Percentiles rank a stretch among this genome's conserved stretches.
These are phyloP conservation scores for Diplocarpon rosae DNA, from an alignment of 2,329 filamentous ascomycete genomes.

Conservation along the genomic window DNA sequence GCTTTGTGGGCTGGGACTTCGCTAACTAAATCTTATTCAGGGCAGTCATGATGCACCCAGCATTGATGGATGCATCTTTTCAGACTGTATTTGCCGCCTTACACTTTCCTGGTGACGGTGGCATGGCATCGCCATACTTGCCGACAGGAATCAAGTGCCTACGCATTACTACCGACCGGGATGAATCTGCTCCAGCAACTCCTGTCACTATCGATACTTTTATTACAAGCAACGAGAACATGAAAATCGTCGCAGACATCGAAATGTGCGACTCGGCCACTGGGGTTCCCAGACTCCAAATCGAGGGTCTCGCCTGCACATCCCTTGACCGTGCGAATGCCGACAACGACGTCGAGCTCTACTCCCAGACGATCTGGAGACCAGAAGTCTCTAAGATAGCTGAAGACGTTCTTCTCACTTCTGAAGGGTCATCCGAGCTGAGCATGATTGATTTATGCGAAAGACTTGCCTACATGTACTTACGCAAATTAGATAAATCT, in stretches of 20 bases:
- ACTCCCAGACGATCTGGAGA: slow-evolving; percentile 6
- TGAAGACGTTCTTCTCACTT: neutral
- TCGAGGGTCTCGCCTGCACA: slow-evolving; percentile 8
- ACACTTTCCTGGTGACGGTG: slow-evolving; percentile 6
- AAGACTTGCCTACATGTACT: slow-evolving; percentile 8
- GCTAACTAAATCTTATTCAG: too few relatives aligned
- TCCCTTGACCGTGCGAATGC: slow-evolving; percentile 7
- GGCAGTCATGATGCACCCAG: slow-evolving; percentile 33
- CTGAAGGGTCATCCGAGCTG: slow-evolving; percentile 1
- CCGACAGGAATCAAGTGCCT: slow-evolving; percentile 9
- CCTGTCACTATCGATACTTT: slow-evolving; percentile 7
- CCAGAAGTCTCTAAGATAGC: slow-evolving; percentile 6
- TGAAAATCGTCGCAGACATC: slow-evolving; percentile 8
- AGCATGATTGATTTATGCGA: slow-evolving; percentile 7
- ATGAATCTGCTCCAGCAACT: slow-evolving; percentile 5
- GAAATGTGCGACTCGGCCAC: slow-evolving; percentile 6
- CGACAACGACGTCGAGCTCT: slow-evolving; percentile 7
- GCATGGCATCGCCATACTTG: slow-evolving; percentile 6
- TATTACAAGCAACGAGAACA: slow-evolving; percentile 9
- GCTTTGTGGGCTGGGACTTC: too few relatives aligned
- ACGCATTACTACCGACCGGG: slow-evolving; percentile 8
- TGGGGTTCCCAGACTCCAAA: slow-evolving; percentile 6
- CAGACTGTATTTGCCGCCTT: slow-evolving; percentile 35
- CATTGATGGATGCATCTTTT: slow-evolving; percentile 44
- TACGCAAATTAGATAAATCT: slow-evolving; percentile 5